A percentile compares a stretch with the other conserved stretches of the same genome.
Conservation (phyloP, 768 basidiomycete genomes). For the Mycena kentingensis region DNA sequence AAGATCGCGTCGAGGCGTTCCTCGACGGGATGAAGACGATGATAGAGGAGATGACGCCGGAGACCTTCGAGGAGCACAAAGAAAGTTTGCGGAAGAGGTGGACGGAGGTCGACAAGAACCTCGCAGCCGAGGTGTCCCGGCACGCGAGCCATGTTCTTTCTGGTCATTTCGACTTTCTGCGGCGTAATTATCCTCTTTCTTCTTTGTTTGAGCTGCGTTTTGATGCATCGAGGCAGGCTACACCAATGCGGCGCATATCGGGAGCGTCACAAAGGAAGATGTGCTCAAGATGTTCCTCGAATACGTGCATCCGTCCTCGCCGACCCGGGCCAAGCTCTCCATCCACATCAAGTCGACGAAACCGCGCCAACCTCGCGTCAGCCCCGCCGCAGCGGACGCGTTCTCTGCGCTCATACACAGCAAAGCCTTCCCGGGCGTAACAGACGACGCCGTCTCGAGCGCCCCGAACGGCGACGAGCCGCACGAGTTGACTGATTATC, state of each 20-base stretch:
- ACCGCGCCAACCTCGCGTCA: constrained; percentile 60
- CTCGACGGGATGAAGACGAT: constrained; percentile 69
- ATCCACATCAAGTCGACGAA: constrained; percentile 78
- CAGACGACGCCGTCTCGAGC: constrained; percentile 53
- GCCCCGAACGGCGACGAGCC: constrained; percentile 53
- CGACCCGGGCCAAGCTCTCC: constrained; percentile 78
- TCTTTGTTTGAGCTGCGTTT: not conserved
- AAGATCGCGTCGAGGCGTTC: constrained; percentile 88
- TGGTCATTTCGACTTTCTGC: constrained; percentile 84
- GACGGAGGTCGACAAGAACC: constrained; percentile 86
- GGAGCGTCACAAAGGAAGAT: constrained; percentile 71
- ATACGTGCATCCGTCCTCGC: constrained; percentile 69
- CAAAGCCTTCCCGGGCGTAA: constrained; percentile 48
- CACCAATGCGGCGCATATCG: constrained; percentile 70
- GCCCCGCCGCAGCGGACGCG: constrained; percentile 59
- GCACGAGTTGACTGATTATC: constrained; percentile 63
- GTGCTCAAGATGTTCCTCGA: constrained; percentile 69
- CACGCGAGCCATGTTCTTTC: constrained; percentile 73
- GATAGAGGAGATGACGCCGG: constrained; percentile 68
- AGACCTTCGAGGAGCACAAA: constrained; percentile 80
- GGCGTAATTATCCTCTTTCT: constrained; percentile 65
- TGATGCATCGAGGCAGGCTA: constrained; percentile 33
- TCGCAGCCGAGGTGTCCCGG: constrained; percentile 73
- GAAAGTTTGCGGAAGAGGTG: constrained; percentile 75
- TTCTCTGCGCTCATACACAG: constrained; percentile 57